Evolutionary conservation across 1,139 yeast species (phyloP).

Genomic region (Kodamaea alishanica): DNA sequence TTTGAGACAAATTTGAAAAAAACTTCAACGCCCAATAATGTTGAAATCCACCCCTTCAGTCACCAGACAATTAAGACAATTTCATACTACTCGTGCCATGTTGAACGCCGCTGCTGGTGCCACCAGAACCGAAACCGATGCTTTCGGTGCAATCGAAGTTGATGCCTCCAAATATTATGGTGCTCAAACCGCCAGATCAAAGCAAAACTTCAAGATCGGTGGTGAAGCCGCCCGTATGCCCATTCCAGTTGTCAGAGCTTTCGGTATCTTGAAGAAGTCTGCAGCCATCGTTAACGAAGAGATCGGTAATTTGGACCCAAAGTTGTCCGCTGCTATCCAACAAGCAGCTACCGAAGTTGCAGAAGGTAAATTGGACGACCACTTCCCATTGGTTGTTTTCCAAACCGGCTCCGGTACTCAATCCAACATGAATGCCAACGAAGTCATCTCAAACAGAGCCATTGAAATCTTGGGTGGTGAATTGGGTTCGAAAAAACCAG

Average conservation of each 20-base stretch:
- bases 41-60: too few relatives aligned
- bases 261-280: slow-evolving; percentile 91
- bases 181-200: slow-evolving; percentile 94
- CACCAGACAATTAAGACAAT: too few relatives aligned
- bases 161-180: slow-evolving; percentile 90
- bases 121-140: slow-evolving; percentile 83
- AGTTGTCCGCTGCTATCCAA: slow-evolving; percentile 78
- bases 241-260: slow-evolving; percentile 82
- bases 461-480: slow-evolving; percentile 91
- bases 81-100: too few relatives aligned
- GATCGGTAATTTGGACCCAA: slow-evolving; percentile 78
- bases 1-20: too few relatives aligned
- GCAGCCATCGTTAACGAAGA: slow-evolving; percentile 88
- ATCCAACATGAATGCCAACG: slow-evolving; percentile 98
- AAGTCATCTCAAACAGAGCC: slow-evolving; percentile 96
- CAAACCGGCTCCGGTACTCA: slow-evolving; percentile 99
- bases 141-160: slow-evolving; percentile 93
- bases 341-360: slow-evolving; percentile 94
- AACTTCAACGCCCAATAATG: too few relatives aligned
- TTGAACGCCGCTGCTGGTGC: slow-evolving; percentile 6
- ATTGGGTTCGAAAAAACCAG: slow-evolving; percentile 87
- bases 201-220: slow-evolving; percentile 92
- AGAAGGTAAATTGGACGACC: slow-evolving; percentile 86
- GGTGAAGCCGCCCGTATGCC: slow-evolving; percentile 90
- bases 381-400: slow-evolving; percentile 96